These are phyloP conservation scores for Malbranchea zuffiana DNA, from an alignment of 2,329 filamentous ascomycete species.

Conservation along the genomic window DNA sequence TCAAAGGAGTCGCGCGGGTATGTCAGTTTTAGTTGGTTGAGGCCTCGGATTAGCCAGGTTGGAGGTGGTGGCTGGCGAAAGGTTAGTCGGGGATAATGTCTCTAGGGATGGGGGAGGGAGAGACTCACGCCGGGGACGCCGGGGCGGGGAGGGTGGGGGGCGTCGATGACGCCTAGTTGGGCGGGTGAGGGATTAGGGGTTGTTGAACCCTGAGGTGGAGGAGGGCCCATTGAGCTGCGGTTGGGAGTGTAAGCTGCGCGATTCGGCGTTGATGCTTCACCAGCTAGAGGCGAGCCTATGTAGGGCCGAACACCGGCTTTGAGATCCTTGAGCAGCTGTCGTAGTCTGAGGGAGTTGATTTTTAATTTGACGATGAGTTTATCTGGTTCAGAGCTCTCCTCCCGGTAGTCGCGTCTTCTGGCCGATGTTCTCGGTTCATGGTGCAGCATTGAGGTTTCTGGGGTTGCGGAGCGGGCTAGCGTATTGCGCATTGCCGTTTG, in stretches of 20 bases:
- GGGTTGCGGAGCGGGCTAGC: slow-evolving; percentile 74
- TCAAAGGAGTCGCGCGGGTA: slow-evolving; percentile 81
- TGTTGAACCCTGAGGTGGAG: slow-evolving; percentile 17
- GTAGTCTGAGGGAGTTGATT: slow-evolving; percentile 60
- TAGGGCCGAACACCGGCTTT: slow-evolving; percentile 31
- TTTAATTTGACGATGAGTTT: slow-evolving; percentile 63
- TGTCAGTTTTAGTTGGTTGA: slow-evolving; percentile 56
- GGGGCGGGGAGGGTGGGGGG: slow-evolving; percentile 33
- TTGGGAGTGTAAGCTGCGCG: slow-evolving; percentile 35
- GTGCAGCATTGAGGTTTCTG: slow-evolving; percentile 57
- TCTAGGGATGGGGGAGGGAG: slow-evolving; percentile 16
- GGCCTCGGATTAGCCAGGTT: slow-evolving; percentile 67
- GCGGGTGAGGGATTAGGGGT: slow-evolving; percentile 24
- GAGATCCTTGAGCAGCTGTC: slow-evolving; percentile 51
- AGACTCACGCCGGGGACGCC: slow-evolving; percentile 36
- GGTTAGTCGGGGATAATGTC: slow-evolving; percentile 13
- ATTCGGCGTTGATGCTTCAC: slow-evolving; percentile 16
- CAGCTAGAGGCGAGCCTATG: slow-evolving; percentile 34
- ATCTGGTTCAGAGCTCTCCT: slow-evolving; percentile 63
- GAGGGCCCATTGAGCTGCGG: slow-evolving; percentile 19
- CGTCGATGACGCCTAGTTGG: slow-evolving; percentile 37
- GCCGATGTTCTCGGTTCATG: slow-evolving; percentile 62
- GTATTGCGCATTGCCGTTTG: slow-evolving; percentile 71
- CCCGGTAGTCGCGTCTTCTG: slow-evolving; percentile 55
- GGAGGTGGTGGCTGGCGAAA: slow-evolving; percentile 62